phyloP scores from a whole-genome alignment of 768 basidiomycete species.

The Guyanaporus albipodus region DNA sequence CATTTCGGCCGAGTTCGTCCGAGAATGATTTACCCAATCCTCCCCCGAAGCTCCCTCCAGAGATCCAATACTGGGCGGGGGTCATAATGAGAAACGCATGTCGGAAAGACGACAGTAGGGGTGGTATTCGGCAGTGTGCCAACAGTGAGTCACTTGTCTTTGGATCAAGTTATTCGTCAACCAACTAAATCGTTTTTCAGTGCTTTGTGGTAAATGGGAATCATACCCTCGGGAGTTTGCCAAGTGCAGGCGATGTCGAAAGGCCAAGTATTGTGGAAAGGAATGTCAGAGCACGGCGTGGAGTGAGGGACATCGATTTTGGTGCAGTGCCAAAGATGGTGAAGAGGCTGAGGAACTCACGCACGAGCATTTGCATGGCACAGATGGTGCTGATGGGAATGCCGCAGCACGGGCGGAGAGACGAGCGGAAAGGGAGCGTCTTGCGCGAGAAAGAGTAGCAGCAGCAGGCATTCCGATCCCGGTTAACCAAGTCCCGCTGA shows the following conservation, averaged over 20 bases:
- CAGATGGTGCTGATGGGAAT: constrained; percentile 11
- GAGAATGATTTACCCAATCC: constrained; percentile 70
- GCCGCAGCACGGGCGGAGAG: constrained; percentile 30
- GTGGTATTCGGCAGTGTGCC: constrained; percentile 95
- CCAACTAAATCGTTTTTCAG: constrained; percentile 32
- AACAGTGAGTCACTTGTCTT: constrained; percentile 62
- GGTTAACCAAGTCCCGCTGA: constrained; percentile 9
- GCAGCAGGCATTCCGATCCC: constrained; percentile 13
- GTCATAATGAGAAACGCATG: constrained; percentile 99
- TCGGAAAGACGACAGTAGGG: constrained; percentile 88
- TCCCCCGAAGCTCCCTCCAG: constrained; percentile 70
- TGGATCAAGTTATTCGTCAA: neutral
- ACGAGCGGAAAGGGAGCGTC: constrained; percentile 36
- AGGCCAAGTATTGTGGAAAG: constrained; percentile 98
- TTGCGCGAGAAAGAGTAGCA: constrained; percentile 23
- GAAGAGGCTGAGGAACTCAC: constrained; percentile 38
- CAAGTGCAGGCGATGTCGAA: constrained; percentile 91
- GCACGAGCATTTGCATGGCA: constrained; percentile 26
- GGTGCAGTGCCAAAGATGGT: constrained; percentile 71
- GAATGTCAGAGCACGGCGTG: constrained; percentile 95
- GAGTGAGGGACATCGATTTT: constrained; percentile 94
- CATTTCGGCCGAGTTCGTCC: constrained; percentile 83
- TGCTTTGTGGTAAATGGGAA: constrained; percentile 97
- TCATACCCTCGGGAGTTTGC: constrained; percentile 90
- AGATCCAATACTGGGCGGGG: constrained; percentile 98